phyloP scores from a whole-genome alignment of 2,329 filamentous ascomycete species.

The Teratosphaeria pseudoeucalypti region DNA sequence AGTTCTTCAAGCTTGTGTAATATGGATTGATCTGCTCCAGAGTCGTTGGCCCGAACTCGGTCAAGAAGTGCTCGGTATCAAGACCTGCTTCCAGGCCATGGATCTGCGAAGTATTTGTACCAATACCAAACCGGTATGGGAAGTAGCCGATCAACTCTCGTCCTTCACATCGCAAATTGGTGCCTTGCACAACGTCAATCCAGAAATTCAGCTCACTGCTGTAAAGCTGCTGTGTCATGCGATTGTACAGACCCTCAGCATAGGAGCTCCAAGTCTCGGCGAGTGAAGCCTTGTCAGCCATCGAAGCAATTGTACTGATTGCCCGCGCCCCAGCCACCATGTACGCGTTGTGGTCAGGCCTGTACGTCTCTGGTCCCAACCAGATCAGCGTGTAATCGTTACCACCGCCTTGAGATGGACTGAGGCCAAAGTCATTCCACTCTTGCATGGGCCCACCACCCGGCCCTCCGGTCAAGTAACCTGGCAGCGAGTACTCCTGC shows the following conservation, averaged over 20 bases:
- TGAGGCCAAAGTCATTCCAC: constrained; percentile 17
- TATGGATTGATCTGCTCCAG: constrained; percentile 32
- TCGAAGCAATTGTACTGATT: constrained; percentile 28
- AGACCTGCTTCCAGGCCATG: constrained; percentile 24
- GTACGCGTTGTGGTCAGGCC: constrained; percentile 36
- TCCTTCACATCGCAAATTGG: constrained; percentile 27
- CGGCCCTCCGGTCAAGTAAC: constrained; percentile 25
- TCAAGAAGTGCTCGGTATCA: constrained; percentile 28
- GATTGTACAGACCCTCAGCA: constrained; percentile 26
- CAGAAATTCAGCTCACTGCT: constrained; percentile 23
- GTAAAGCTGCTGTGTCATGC: constrained; percentile 22
- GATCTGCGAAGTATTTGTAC: constrained; percentile 22
- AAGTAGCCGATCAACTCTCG: constrained; percentile 35
- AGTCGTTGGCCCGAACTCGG: constrained; percentile 34
- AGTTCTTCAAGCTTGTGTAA: constrained; percentile 25
- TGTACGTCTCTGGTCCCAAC: constrained; percentile 33
- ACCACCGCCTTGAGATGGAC: constrained; percentile 3
- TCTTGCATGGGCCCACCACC: constrained; percentile 13
- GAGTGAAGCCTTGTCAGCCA: constrained; percentile 24
- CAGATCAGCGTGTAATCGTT: constrained; percentile 12
- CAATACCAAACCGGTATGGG: constrained; percentile 34
- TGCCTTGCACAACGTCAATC: constrained; percentile 22
- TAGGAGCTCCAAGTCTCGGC: constrained; percentile 24
- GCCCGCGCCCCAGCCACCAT: constrained; percentile 35
- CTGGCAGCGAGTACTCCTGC: constrained; percentile 33